Base-by-base conservation (phyloP, 169 alveolate species). In the Plasmodium cynomolgi region DNA sequence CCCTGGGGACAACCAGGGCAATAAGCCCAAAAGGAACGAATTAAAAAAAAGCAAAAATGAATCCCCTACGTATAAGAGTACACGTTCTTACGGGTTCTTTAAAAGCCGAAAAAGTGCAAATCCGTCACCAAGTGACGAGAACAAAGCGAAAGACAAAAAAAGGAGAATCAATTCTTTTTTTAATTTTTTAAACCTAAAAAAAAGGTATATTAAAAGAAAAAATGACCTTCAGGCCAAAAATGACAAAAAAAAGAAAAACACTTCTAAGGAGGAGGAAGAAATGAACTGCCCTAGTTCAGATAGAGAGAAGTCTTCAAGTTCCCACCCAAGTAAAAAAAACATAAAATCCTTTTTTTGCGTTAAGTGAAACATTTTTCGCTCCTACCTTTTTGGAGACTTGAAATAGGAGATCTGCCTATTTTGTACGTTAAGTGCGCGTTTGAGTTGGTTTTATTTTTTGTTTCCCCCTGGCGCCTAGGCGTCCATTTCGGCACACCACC, bases 191-290 rank as follows among this genome's bases (percentile, higher is more conserved):
- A 84, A 84, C 54, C 29, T 84, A 5, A 84, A 84, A 84, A 84
- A 71, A 84, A 84, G 75, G 56, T 56, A 41, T 31, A 54, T n/a
- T 82, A 82, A 82, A 39, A 47, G 90, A 84, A 84, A 84, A 71
- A 72, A 50, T 81, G 77, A 71, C 50, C 37, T 62, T 58, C 31
- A 26, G 17, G 39, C 71, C 15, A n/a, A 83, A 62, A 62, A 37
- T 4, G 73, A 68, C 34, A 71, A 13, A 62, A 84, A 71, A 84
- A 71, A 71, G 74, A 84, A 39, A 39, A 2, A 15, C 13, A 4
- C 39, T 68, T 20, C 77, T 44, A 84, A 84, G 34, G 83, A 34
- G 15, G 72, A 84, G 56, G 74, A 84, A 72, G 50, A 72, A 20
- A 84, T 26, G 13, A 33, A 23, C 8, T 26, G 47, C 31, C 29